Base-by-base conservation (phyloP, 108 stramenopile genomes). In the Mediolabrus comicus region DNA sequence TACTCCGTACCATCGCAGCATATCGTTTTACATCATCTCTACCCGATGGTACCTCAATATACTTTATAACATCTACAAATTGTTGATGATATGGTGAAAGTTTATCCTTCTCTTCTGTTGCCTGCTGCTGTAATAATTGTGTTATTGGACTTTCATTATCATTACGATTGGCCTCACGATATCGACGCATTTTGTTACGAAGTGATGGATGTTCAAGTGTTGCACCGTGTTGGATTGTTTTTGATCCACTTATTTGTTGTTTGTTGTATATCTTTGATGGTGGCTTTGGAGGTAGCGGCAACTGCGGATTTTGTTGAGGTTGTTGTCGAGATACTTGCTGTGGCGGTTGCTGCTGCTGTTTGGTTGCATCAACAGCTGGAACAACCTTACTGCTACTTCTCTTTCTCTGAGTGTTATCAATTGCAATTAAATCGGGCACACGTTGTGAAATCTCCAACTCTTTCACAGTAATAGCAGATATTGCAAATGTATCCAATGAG, bases 41-140 rank as follows among this genome's bases (percentile, higher is more conserved):
- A 11, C 60, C 66, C 24, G 71, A 72, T 1, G 65, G 53, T 27
- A 79, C 71, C 56, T 71, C 43, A 1, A 59, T 30, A 41, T 77
- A 77, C 26, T 70, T 60, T 39, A 77, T n/a, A 17, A n/a, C 56
- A 17, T 34, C 28, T 3, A 46, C 17, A 46, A 5, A 46, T 46
- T 46, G 7, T n/a, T 46, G 43, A 46, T 46, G 16, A 19, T 19
- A 19, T 19, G 43, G 43, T n/a, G n/a, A n/a, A n/a, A n/a, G n/a
- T n/a, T n/a, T n/a, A n/a, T n/a, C n/a, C n/a, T n/a, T n/a, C n/a
- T n/a, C n/a, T n/a, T n/a, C n/a, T n/a, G n/a, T n/a, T n/a, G n/a
- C n/a, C n/a, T n/a, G n/a, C n/a, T n/a, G n/a, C n/a, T n/a, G n/a
- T n/a, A n/a, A n/a, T n/a, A n/a, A n/a, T n/a, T n/a, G n/a, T n/a